Evolutionary conservation across 2,329 filamentous ascomycete species (phyloP), one percentile per base, ranked within the genome.

Genomic region (Paradendryphiella salina): DNA sequence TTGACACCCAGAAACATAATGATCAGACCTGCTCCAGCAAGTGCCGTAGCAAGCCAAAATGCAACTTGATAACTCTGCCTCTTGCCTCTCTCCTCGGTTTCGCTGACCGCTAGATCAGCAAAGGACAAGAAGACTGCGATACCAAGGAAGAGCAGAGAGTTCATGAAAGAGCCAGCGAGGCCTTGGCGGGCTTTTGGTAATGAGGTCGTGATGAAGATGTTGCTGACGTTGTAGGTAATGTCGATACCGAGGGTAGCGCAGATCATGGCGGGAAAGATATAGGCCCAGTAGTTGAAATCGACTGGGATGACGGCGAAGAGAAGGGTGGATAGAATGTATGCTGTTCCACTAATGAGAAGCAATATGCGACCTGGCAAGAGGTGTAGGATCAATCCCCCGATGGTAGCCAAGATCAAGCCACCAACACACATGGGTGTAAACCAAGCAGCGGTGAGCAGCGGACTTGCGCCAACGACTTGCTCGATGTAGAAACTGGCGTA

Each of bases 251-350:
- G 57, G 3, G 72, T 73, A n/a, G 69, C 66, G 46, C 68, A 72
- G 3, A 81, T 73, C 76, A 79, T 80, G 1, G 72, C 59, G 6
- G 71, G 67, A 46, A 74, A 73, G 36, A 73, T 60, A 54, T 70
- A 74, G 1, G 66, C 67, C 71, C 72, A 75, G 0, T 70, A 72
- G 32, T 64, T 69, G 51, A 69, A 66, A 7, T 64, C 33, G 2
- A 50, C 73, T 52, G 33, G 68, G 0, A 75, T 36, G 20, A 73
- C 63, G 21, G 69, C 66, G 45, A 75, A 73, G 14, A 75, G 64
- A 1, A 75, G 59, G 0, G 60, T 58, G 11, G 53, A 62, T 2
- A 71, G 38, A 14, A 73, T 61, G 43, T 64, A 73, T 14, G 67
- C 66, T 6, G 46, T 48, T 1, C 69, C 70, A 18, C 67, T 71